Base-by-base conservation (phyloP, 1,139 yeast genomes). In the Pichia sp. region DNA sequence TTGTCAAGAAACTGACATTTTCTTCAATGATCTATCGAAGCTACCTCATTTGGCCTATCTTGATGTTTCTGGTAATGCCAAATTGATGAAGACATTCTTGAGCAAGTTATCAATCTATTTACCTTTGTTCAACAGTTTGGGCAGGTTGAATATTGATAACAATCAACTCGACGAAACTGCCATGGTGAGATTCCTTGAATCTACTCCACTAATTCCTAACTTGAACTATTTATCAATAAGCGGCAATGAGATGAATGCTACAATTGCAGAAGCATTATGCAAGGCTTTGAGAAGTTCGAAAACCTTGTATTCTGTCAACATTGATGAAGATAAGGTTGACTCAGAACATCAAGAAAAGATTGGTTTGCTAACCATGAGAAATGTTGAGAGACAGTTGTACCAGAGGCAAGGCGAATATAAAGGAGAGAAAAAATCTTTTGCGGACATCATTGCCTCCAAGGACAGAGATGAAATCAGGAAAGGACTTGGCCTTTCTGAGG, bases 321-420 rank as follows among this genome's bases (percentile, higher is more conserved):
- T 88, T 50, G 96, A 89, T 63, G 79, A 80, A 58, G 86, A 80
- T 48, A 68, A 76, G 54, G 76, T 88, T 53, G 80, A 87, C 18
- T 65, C 67, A 34, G 73, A 76, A 44, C 72, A 78, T 57, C 81
- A 75, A 59, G 85, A 83, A 54, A 75, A 75, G 56, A 74, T 85
- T 49, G 87, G 89, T 1, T 68, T 85, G 41, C 80, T 82, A 60
- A 77, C 87, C 2, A 83, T 86, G 82, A 77, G 83, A 61, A 85
- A 86, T 63, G 81, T 85, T 83, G 89, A 85, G 61, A 70, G 65
- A 12, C 66, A 64, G 12, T 53, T 68, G 9, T 67, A 68, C 50
- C 61, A 57, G 7, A 52, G 37, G 18, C n/a, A 48, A 16, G 44
- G 51, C 22, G 49, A 52, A n/a, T 28, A 28, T 25, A 45, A 46